Base-by-base conservation (phyloP, 495 filamentous ascomycete genomes). In the Tuber aestivum region DNA sequence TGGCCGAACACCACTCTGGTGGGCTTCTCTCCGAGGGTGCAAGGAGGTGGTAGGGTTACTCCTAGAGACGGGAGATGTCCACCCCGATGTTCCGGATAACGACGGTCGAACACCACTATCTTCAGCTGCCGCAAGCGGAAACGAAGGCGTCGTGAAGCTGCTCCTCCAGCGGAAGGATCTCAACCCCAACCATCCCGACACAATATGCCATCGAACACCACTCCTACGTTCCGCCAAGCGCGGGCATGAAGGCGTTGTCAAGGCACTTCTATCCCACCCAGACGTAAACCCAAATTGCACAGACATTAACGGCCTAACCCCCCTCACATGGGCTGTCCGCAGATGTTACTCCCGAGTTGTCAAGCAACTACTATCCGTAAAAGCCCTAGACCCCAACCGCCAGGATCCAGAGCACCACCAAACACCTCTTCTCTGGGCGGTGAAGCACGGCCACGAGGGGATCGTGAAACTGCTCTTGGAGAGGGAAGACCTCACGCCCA, bases 81-180 rank as follows among this genome's bases (percentile, higher is more conserved):
- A 77, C 21, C 84, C 65, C 44, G 82, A 79, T 69, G 85, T 84
- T 81, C 14, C 10, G 20, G 84, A 86, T 61, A 78, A 86, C 21
- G 85, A 86, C 32, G 77, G 87, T 40, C 69, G 73, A 40, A 88
- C 86, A 37, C 85, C 88, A 44, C 72, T 90, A 74, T 86, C 88
- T 81, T 87, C 86, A 86, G 87, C 88, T 23, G 86, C 86, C 72
- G 85, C 84, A 41, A 86, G 85, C 37, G 87, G 88, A n/a, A 87
- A 89, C 79, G 80, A 82, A 74, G 80, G 82, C n/a, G 75, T 89
- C 27, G 86, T 84, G 20, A 83, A 87, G 79, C 72, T 87, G 82
- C 79, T 89, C 65, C 83, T 89, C 40, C 70, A 77, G 10, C 69
- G 44, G 38, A 71, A 41, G 83, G 75, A 75, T 1, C 27, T 38